Conservation (phyloP, 2,329 filamentous ascomycete genomes). For the Talaromyces albobiverticillius region DNA sequence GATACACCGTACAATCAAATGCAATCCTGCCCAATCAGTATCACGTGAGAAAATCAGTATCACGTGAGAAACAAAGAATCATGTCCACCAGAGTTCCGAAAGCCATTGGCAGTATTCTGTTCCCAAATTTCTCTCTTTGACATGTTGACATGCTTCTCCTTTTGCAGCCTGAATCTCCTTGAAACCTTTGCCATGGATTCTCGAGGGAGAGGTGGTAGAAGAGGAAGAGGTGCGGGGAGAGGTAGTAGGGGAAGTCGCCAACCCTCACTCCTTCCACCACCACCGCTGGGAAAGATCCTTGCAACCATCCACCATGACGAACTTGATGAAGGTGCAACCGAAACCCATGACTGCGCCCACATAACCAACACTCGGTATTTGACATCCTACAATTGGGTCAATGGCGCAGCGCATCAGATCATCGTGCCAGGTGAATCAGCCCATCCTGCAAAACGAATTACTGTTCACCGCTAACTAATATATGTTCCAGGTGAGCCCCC, state of each 20-base stretch:
- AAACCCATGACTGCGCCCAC: constrained; percentile 8
- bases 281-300: constrained; percentile 18
- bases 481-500: constrained; percentile 47
- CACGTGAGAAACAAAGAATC: no score
- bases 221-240: not conserved
- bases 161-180: not conserved
- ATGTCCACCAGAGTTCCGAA: no score
- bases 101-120: no score
- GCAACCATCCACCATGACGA: constrained; percentile 17
- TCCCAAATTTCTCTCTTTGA: not conserved
- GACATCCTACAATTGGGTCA: constrained; percentile 55
- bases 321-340: not conserved
- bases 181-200: not conserved
- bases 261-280: constrained; percentile 11
- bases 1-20: no score
- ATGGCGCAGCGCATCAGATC: constrained; percentile 35
- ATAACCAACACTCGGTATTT: constrained; percentile 43
- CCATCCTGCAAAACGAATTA: constrained; percentile 7
- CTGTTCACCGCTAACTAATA: constrained; percentile 13
- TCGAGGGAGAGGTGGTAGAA: not conserved
- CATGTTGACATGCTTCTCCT: not conserved
- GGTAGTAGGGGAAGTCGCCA: not conserved
- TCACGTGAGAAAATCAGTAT: no score
- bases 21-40: no score
- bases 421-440: constrained; percentile 43